A percentile compares a stretch with the other conserved stretches of the same genome.
Conservation (phyloP, 108 stramenopile genomes). For the Cyclotella atomus region DNA sequence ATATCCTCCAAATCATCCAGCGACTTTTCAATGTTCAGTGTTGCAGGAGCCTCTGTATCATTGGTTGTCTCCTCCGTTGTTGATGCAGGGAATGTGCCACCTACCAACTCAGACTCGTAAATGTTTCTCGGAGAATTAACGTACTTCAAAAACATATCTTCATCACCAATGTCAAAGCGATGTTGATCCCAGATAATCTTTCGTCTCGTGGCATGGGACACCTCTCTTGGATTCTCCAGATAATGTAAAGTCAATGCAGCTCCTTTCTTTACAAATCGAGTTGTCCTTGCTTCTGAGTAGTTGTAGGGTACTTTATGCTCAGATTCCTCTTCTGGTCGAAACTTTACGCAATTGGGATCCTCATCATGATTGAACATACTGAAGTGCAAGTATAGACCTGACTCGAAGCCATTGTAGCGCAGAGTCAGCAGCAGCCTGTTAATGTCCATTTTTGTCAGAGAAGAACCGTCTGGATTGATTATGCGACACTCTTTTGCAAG, state of each 20-base stretch:
- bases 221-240: constrained; percentile 62
- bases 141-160: constrained; percentile 17
- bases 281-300: constrained; percentile 85
- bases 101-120: constrained; percentile 53
- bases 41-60: constrained; percentile 20
- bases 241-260: constrained; percentile 81
- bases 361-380: constrained; percentile 84
- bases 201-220: constrained; percentile 72
- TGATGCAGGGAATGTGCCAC: constrained; percentile 61
- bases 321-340: constrained; percentile 44
- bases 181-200: constrained; percentile 80
- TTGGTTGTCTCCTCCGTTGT: constrained; percentile 13
- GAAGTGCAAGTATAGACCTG: constrained; percentile 74
- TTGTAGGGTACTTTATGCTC: neutral
- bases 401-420: constrained; percentile 85
- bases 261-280: constrained; percentile 60
- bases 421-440: constrained; percentile 66
- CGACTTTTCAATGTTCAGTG: constrained; percentile 68
- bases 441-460: constrained; percentile 51
- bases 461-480: constrained; percentile 48
- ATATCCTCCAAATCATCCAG: constrained; percentile 67
- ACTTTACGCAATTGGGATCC: constrained; percentile 84
- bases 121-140: constrained; percentile 16
- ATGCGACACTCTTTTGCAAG: constrained; percentile 43
- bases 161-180: constrained; percentile 81